Evolutionary conservation across 352 stramenopile genomes (phyloP).

Genomic region (Globisporangium acanthophoron): DNA sequence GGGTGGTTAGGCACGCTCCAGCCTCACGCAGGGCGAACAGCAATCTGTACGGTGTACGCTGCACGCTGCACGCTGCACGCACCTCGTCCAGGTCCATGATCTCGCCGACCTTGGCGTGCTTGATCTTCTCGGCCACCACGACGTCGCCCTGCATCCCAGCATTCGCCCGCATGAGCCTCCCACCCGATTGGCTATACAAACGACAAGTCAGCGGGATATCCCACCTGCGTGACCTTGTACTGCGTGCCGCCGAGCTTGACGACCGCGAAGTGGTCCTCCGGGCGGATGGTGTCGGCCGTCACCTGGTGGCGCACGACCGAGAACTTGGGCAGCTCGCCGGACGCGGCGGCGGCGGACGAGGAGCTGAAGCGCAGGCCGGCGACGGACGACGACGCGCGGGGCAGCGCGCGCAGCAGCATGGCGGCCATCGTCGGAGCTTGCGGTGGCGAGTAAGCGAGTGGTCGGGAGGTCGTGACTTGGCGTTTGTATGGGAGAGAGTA

Average conservation of each 20-base stretch:
- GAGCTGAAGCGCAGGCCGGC: neutral
- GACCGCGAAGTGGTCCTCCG: conserved; percentile 78
- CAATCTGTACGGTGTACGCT: neutral
- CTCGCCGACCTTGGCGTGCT: conserved; percentile 79
- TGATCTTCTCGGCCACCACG: conserved; percentile 82
- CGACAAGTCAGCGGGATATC: no score
- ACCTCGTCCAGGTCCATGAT: conserved; percentile 80
- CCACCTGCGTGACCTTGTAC: conserved; percentile 82
- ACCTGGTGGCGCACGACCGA: conserved; percentile 80
- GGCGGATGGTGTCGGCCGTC: conserved; percentile 51
- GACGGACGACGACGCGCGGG: no score
- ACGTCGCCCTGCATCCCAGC: conserved; percentile 46
- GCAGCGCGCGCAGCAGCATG: conserved; percentile 1
- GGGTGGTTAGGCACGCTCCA: no score
- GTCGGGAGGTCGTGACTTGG: neutral
- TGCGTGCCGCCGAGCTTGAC: conserved; percentile 81
- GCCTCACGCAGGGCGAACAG: no score
- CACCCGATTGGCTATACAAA: no score
- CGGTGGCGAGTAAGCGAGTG: neutral
- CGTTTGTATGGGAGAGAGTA: no score
- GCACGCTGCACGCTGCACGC: neutral
- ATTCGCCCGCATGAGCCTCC: no score
- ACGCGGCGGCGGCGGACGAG: neutral
- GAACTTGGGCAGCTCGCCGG: conserved; percentile 25
- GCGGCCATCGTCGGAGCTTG: neutral